Base-by-base conservation (phyloP, 2,329 filamentous ascomycete genomes). In the Bipolaris sorokiniana region DNA sequence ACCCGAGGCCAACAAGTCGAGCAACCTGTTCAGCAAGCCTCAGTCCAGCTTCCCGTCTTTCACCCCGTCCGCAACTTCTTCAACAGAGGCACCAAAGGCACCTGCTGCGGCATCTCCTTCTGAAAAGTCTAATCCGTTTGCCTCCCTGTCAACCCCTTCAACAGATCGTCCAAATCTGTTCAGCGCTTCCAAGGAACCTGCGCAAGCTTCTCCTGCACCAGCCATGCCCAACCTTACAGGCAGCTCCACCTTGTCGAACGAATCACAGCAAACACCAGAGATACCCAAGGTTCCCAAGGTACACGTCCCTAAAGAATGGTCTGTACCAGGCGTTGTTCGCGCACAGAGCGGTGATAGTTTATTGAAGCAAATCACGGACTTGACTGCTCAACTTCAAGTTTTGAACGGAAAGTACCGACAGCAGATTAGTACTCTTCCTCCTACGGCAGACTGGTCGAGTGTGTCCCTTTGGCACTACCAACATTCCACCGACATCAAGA, bases 401-500 rank as follows among this genome's bases (percentile, higher is more conserved):
- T 51, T 76, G 56, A 76, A 76, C 34, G 51, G 66, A 31, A 62
- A 60, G 22, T 75, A 69, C 51, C 61, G 64, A n/a, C 57, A 65
- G 13, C 69, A 70, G 49, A 33, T 75, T 15, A 63, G 23, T 26
- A 68, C 44, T 15, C 56, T 69, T n/a, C 57, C 70, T 18, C 36
- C 56, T 2, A 57, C 55, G 11, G 68, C 71, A 20, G 72, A 76
- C 54, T 75, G 72, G 72, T 63, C 67, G 5, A 49, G 63, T 1
- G 37, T 76, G 20, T 74, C 71, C 11, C 56, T 62, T 7, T 76
- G 71, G 70, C 73, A 76, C 53, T 54, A 61, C 22, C 67, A 69
- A 47, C 58, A 69, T 34, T 63, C 71, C 10, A 61, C 59, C 7
- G 61, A 66, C 11, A 62, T 76, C 23, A 69, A 67, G 50, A 67